Evolutionary conservation across 2,329 filamentous ascomycete species (phyloP).

Genomic region (Xylariaceae sp.): DNA sequence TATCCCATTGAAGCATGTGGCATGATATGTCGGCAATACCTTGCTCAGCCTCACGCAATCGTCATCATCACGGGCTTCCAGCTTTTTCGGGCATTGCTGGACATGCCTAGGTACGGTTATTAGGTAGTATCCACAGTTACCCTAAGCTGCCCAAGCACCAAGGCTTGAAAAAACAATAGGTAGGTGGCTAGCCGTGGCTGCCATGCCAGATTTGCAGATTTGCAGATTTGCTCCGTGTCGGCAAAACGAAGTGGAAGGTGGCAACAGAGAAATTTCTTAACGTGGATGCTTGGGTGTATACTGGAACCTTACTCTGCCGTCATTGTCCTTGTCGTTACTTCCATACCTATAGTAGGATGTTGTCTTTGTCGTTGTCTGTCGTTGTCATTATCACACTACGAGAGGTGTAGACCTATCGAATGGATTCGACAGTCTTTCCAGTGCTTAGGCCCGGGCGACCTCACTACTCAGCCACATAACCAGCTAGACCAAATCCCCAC

Average conservation of each 20-base stretch:
- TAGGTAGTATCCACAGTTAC: background rate
- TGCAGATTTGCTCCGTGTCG: background rate
- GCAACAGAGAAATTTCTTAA: background rate
- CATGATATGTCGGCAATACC: constrained; percentile 5
- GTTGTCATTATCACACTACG: background rate
- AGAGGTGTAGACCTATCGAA: background rate
- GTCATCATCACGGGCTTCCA: constrained; percentile 21
- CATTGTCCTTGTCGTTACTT: no score
- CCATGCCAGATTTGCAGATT: no score
- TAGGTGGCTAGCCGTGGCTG: background rate
- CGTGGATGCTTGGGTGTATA: background rate
- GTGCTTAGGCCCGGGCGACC: no score
- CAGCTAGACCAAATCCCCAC: constrained; percentile 10
- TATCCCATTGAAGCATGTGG: background rate
- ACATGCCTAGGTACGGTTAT: background rate
- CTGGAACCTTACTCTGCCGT: no score
- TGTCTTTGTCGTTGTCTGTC: background rate
- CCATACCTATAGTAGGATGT: no score
- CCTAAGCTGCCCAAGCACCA: background rate
- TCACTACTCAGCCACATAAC: constrained; percentile 1
- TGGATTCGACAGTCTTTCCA: no score
- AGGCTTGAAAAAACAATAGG: background rate
- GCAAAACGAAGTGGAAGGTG: background rate
- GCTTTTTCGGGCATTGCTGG: background rate
- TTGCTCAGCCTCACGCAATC: constrained; percentile 13